phyloP scores from a whole-genome alignment of 768 basidiomycete genomes.

The Leccinum arenicola region DNA sequence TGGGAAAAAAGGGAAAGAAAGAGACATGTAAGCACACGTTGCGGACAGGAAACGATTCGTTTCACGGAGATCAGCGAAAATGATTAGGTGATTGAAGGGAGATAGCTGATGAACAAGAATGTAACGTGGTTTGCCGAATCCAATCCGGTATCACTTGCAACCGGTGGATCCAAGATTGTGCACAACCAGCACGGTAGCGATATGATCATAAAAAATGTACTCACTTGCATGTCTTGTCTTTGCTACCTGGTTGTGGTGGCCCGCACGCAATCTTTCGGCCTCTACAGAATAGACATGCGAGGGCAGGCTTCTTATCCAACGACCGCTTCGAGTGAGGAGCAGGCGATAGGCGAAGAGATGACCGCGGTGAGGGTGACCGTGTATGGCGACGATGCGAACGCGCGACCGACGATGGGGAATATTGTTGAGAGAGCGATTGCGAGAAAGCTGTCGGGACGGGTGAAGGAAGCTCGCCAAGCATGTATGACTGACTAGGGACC shows the following conservation, averaged over 20 bases:
- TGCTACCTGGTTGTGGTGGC: slow-evolving; percentile 49
- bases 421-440: slow-evolving; percentile 13
- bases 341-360: slow-evolving; percentile 20
- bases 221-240: slow-evolving; percentile 65
- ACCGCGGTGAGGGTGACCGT: slow-evolving; percentile 28
- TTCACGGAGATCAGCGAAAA: slow-evolving; percentile 29
- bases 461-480: slow-evolving; percentile 17
- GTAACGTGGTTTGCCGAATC: slow-evolving; percentile 5
- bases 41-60: slow-evolving; percentile 5
- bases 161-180: slow-evolving; percentile 10
- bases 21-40: slow-evolving; percentile 23
- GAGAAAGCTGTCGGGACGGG: slow-evolving; percentile 9
- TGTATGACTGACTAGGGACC: slow-evolving; percentile 15
- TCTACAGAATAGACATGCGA: slow-evolving; percentile 65
- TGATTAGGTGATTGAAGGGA: slow-evolving; percentile 21
- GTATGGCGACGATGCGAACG: slow-evolving; percentile 24
- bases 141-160: slow-evolving; percentile 14
- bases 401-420: slow-evolving; percentile 9
- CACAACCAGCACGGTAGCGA: slow-evolving; percentile 6
- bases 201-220: slow-evolving; percentile 25
- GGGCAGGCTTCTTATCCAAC: slow-evolving; percentile 52
- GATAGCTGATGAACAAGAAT: slow-evolving; percentile 6
- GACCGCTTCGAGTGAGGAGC: slow-evolving; percentile 23
- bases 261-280: slow-evolving; percentile 71
- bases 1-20: slow-evolving; percentile 32